Percentiles rank a stretch among this genome's conserved stretches.
phyloP scores from a whole-genome alignment of 345 rosid species.

The Aurinia saxatilis region DNA sequence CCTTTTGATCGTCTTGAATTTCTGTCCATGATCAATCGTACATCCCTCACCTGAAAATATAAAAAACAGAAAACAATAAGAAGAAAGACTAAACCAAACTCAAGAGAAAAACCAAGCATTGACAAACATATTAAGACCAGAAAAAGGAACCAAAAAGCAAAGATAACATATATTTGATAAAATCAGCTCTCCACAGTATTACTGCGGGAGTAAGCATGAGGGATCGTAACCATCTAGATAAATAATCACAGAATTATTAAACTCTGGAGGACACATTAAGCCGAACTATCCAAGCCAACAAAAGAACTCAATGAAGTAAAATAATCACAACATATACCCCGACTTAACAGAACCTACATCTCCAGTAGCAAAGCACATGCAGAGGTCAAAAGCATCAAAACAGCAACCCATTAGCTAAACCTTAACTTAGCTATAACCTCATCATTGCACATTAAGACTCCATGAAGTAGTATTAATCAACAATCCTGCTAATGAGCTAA shows the following conservation, averaged over 20 bases:
- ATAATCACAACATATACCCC: neutral
- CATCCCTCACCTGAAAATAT: slow-evolving; percentile 83
- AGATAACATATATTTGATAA: neutral
- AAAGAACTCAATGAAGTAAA: neutral
- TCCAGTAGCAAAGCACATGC: neutral
- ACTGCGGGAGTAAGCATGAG: neutral
- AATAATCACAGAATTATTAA: neutral
- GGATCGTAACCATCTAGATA: neutral
- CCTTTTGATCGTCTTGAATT: slow-evolving; percentile 94
- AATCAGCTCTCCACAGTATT: neutral
- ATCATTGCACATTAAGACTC: neutral
- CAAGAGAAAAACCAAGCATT: neutral
- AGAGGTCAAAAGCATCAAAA: neutral
- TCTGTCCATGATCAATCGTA: slow-evolving; percentile 94
- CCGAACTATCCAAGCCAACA: neutral
- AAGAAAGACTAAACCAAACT: neutral
- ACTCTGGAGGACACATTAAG: neutral
- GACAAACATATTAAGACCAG: neutral
- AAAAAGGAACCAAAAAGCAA: neutral
- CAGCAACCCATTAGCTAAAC: neutral
- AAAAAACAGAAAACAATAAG: slow-evolving; percentile 4
- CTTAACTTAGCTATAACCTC: neutral
- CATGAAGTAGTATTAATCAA: neutral
- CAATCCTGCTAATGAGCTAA: neutral
- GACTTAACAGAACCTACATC: neutral